phyloP scores from a whole-genome alignment of 495 filamentous ascomycete species.

The Daldinia childiae region DNA sequence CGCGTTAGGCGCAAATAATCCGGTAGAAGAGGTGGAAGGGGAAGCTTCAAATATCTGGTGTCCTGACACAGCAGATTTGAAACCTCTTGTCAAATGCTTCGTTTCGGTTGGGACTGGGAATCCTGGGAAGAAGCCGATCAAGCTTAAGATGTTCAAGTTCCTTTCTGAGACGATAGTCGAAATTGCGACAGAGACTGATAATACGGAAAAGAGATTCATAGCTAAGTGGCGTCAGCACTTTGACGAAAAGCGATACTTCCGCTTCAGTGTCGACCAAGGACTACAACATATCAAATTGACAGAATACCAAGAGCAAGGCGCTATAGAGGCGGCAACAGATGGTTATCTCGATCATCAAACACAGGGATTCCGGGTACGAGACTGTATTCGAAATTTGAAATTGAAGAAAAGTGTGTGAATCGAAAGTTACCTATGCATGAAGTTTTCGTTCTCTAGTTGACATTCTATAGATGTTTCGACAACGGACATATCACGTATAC shows the following conservation, averaged over 20 bases:
- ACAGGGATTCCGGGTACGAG: neutral
- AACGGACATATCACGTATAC: neutral
- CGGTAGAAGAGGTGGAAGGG: conserved; percentile 1
- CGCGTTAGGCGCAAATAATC: neutral
- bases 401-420: neutral
- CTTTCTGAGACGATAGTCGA: neutral
- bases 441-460: neutral
- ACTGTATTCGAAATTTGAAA: neutral
- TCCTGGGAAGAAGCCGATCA: neutral
- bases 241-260: neutral
- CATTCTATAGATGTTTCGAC: neutral
- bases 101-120: conserved; percentile 9
- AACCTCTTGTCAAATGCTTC: conserved; percentile 10
- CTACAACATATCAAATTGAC: neutral
- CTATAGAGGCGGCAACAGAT: neutral
- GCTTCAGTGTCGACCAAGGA: neutral
- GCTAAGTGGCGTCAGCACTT: neutral
- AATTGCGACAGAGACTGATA: neutral
- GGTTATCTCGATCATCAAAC: neutral
- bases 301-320: neutral
- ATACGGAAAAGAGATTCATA: neutral
- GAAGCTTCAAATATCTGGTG: conserved; percentile 4
- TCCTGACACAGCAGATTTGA: neutral
- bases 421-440: neutral
- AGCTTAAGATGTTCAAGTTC: neutral